Evolutionary conservation across 106 monocot species (phyloP), one percentile per base, ranked within the genome.

Genomic region (Phalaenopsis aphrodite): DNA sequence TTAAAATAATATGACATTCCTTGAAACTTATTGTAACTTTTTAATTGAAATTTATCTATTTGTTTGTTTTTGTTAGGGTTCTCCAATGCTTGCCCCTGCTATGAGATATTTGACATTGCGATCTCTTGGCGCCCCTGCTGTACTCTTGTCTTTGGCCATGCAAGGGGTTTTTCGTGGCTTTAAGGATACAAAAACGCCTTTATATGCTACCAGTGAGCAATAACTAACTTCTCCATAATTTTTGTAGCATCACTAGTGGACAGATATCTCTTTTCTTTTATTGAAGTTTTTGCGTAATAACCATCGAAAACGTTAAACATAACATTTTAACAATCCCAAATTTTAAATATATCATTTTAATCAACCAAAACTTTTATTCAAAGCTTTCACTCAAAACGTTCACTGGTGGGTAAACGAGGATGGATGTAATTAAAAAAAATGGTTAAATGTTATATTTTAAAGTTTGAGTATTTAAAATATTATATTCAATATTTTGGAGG

Each of bases 161-260:
- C 91, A 91, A 85, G 88, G 91, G 23, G 91, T 91, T 79, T 91
- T 91, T 37, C 74, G 89, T 78, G 91, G 89, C 43, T 91, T 91
- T 48, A 89, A 91, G 84, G 91, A 89, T 69, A 91, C 91, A 15
- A 91, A 72, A 72, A 88, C 88, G 38, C 91, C 88, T 21, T 74
- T 91, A 72, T 89, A 89, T 86, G 91, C 89, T 75, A 89, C 87
- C 38, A 85, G 91, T 91, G 85, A 76, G 66, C 65, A 78, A 42
- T 56, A 41, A 21, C n/a, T 21, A 5, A 3, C 55, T 75, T 74
- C 41, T 38, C 17, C 41, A 78, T 64, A 43, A 23, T 81, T 81
- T 43, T 36, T 73, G 30, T 11, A 80, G 4, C 45, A 73, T 9
- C 48, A 55, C 56, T 15, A 56, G 0, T 48, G 46, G 77, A 21